Evolutionary conservation across 129 eudicot genomes (phyloP), one percentile per base, ranked within the genome.

Genomic region (Glebionis coronaria): DNA sequence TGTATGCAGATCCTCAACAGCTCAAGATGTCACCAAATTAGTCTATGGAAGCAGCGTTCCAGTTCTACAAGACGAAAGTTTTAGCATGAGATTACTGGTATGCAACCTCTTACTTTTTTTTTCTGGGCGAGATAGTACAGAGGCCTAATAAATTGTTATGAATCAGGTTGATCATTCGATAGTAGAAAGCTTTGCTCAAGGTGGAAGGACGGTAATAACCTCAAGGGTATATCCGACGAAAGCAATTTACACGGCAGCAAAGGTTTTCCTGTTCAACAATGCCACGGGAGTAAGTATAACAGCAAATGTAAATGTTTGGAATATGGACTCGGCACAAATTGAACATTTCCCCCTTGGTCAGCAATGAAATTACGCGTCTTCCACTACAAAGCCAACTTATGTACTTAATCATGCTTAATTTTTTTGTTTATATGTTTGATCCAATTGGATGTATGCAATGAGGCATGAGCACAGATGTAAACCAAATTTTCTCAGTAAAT

Each of bases 161-260:
- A 40, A 69, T 28, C 71, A 90, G 97, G 96, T 91, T 54, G 97
- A 91, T 88, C 97, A 91, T 65, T 91, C 97, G 13, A 80, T 91
- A 12, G 90, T 91, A 8, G 97, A 91, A 63, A 84, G 96, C 35
- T 91, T 91, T 80, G 97, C 64, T 1, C 97, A 91, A 76, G 94
- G 96, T 23, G 97, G 97, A 56, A 78, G 97, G 67, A 85, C 79
- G 10, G 87, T 82, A 11, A 91, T 91, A 29, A 85, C 97, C 3
- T 85, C 97, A 9, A 77, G 97, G 65, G 76, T 87, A 9, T 91
- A 91, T 73, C 97, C 97, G 9, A 91, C 97, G n/a, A 76, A 64
- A 62, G 97, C 97, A 65, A 81, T 91, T 10, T 49, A 83, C 31
- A 75, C 79, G 4, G 84, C 80, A 11, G 94, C 97, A 4, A 70